Evolutionary conservation across 495 filamentous ascomycete genomes (phyloP), one percentile per base, ranked within the genome.

Genomic region (Xylaria palmicola): DNA sequence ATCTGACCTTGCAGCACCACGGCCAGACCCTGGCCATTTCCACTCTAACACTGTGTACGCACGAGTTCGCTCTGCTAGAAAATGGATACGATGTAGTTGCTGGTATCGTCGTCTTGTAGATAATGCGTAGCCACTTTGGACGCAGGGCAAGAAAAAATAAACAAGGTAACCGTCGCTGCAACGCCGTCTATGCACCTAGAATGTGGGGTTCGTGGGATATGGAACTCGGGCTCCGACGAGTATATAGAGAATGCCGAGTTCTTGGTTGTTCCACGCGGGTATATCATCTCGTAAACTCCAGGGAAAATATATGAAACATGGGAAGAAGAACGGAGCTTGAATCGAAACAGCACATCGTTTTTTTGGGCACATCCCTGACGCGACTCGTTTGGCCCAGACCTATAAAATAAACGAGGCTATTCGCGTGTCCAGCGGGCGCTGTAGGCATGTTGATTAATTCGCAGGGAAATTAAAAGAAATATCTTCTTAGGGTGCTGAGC

Each of bases 111-210:
- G 10, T 30, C 26, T 44, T 12, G 12, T 36, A 19, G 9, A 24
- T 17, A 26, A 19, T 29, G 27, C 34, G 20, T 44, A 27, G 27
- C 37, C n/a, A 24, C 43, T 48, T 36, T 8, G 48, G 26, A 19
- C 26, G 22, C 52, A 27, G 19, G 10, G 27, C 13, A 52, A 52
- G 45, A 60, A 51, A 44, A 44, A 29, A 59, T n/a, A 41, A 59
- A 4, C n/a, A 41, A 59, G 45, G 34, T 43, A 52, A 60, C 37
- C 37, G 27, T 60, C 26, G 27, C 57, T 47, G 43, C n/a, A 61
- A 61, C 59, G 59, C 59, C 59, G 30, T 61, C 59, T 44, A 61
- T 61, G 59, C 59, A 61, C 49, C 59, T n/a, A 61, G 19, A 55
- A 53, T 61, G 50, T 41, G 44, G 30, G 41, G 48, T 39, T 37